Conservation (phyloP, 2,329 filamentous ascomycete genomes). For the Alternaria triticina region DNA sequence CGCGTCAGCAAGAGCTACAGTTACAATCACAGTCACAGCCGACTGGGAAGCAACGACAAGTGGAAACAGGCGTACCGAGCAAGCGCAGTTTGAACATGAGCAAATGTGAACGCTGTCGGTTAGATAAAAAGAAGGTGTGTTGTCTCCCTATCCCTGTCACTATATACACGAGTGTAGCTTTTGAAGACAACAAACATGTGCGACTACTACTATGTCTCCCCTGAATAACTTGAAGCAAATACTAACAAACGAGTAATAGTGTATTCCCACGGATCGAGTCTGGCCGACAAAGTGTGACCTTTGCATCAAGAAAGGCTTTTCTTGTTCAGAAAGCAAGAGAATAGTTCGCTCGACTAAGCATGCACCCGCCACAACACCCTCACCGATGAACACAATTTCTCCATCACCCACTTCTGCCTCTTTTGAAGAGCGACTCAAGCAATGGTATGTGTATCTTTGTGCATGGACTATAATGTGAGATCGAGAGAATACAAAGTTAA, state of each 20-base stretch:
- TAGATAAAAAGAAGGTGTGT: background rate
- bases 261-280: background rate
- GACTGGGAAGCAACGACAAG: background rate
- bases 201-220: background rate
- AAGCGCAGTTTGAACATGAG: background rate
- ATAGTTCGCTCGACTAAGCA: background rate
- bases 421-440: background rate
- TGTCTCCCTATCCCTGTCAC: no score
- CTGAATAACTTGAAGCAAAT: background rate
- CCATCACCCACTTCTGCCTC: no score
- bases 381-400: background rate
- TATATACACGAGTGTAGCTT: no score
- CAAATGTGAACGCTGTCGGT: background rate
- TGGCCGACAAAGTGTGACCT: conserved; percentile 1
- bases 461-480: background rate
- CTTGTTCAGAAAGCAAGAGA: conserved; percentile 4
- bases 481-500: background rate
- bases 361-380: background rate
- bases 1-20: background rate
- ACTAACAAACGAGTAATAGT: background rate
- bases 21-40: no score
- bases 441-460: background rate
- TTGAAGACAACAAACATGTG: background rate
- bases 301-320: background rate
- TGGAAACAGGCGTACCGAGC: background rate